Conservation (phyloP, 192 early-diverging fungal genomes). For the Diversispora epigaea region DNA sequence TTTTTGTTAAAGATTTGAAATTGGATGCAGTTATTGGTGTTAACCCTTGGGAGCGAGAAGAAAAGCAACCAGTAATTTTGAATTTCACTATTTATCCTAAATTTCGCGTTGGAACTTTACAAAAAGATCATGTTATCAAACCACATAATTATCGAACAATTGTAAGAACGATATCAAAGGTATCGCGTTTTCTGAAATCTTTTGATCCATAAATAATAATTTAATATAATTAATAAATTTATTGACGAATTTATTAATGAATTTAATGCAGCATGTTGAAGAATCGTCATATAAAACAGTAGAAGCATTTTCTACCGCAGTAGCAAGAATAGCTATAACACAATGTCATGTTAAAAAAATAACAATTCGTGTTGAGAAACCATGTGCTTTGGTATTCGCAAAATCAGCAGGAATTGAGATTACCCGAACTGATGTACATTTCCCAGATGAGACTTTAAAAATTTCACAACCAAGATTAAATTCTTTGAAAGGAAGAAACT, state of each 20-base stretch:
- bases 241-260: background rate
- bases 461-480: background rate
- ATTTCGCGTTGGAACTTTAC: constrained; percentile 36
- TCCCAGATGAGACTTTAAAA: constrained; percentile 37
- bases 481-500: background rate
- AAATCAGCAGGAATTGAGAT: constrained; percentile 88
- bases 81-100: constrained; percentile 70
- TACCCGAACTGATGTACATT: constrained; percentile 64
- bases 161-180: constrained; percentile 69
- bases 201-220: too few species aligned
- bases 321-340: constrained; percentile 75
- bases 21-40: constrained; percentile 91
- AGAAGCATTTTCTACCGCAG: constrained; percentile 86
- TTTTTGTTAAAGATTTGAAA: constrained; percentile 80
- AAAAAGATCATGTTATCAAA: constrained; percentile 62
- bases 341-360: constrained; percentile 87
- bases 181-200: background rate
- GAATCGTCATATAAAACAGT: constrained; percentile 87
- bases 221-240: too few species aligned
- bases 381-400: constrained; percentile 91
- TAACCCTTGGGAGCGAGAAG: constrained; percentile 93
- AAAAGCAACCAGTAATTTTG: constrained; percentile 86
- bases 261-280: constrained; percentile 66
- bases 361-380: constrained; percentile 89
- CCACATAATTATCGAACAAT: constrained; percentile 90